phyloP scores from a whole-genome alignment of 495 filamentous ascomycete species.

The Penicillium goetzii region DNA sequence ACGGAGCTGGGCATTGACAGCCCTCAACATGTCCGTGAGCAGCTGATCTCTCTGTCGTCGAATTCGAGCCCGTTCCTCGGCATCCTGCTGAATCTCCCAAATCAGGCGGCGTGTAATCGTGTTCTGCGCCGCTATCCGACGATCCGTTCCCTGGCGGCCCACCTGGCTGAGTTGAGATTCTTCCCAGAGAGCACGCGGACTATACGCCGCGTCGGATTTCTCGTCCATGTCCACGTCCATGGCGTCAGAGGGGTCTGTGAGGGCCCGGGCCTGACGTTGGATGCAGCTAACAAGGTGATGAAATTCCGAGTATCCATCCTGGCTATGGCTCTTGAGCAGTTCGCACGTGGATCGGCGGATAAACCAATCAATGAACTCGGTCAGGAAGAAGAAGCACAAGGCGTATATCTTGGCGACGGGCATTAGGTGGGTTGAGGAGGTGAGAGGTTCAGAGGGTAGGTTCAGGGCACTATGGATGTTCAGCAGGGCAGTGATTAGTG shows the following conservation, averaged over 20 bases:
- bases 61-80: conserved; percentile 36
- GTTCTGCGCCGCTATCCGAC: conserved; percentile 43
- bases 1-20: conserved; percentile 33
- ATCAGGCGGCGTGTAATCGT: conserved; percentile 46
- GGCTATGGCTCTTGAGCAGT: conserved; percentile 49
- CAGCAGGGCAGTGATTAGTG: conserved; percentile 44
- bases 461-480: conserved; percentile 47
- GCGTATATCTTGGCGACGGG: conserved; percentile 48
- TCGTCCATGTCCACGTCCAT: conserved; percentile 37
- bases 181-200: conserved; percentile 38
- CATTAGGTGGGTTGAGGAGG: conserved; percentile 27
- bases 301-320: conserved; percentile 49
- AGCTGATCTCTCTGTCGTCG: conserved; percentile 32
- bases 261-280: conserved; percentile 32
- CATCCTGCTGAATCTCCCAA: conserved; percentile 49
- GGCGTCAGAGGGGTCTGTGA: conserved; percentile 25
- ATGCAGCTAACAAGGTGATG: conserved; percentile 46
- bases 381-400: conserved; percentile 51
- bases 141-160: conserved; percentile 41
- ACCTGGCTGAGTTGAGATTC: conserved; percentile 44
- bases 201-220: conserved; percentile 30
- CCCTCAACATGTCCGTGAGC: conserved; percentile 33
- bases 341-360: conserved; percentile 45
- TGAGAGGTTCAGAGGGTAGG: conserved; percentile 24
- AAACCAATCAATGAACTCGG: conserved; percentile 55